These are phyloP conservation scores for Artemisia tridentata DNA, from an alignment of 129 eudicot species.

Conservation along the genomic window DNA sequence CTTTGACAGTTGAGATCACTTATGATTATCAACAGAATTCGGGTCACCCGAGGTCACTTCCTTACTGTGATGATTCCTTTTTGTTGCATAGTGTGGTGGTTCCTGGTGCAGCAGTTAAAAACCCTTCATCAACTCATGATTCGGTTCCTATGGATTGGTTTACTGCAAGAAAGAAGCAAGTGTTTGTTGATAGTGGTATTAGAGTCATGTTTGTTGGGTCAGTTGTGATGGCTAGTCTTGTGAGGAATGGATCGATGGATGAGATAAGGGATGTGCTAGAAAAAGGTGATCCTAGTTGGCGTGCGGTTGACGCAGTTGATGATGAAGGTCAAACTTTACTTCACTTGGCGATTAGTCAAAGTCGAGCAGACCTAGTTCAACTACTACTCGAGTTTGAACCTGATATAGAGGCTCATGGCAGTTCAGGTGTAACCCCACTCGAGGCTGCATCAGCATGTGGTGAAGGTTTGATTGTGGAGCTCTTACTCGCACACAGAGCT, in stretches of 20 bases:
- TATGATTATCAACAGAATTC: slow-evolving; percentile 45
- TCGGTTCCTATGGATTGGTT: slow-evolving; percentile 74
- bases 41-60: slow-evolving; percentile 42
- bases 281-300: slow-evolving; percentile 53
- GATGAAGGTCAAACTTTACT: slow-evolving; percentile 65
- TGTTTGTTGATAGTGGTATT: slow-evolving; percentile 73
- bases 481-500: slow-evolving; percentile 62
- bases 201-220: slow-evolving; percentile 80
- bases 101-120: slow-evolving; percentile 68
- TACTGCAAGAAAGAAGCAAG: slow-evolving; percentile 71
- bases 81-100: slow-evolving; percentile 78
- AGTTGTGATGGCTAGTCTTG: slow-evolving; percentile 51
- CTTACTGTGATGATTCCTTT: slow-evolving; percentile 63
- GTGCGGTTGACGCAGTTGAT: slow-evolving; percentile 55
- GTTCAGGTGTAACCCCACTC: slow-evolving; percentile 56
- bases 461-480: slow-evolving; percentile 63
- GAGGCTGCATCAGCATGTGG: slow-evolving; percentile 65
- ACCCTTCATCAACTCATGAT: slow-evolving; percentile 49
- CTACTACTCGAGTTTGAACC: slow-evolving; percentile 72
- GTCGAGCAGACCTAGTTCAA: slow-evolving; percentile 64
- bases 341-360: slow-evolving; percentile 60
- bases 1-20: slow-evolving; percentile 49
- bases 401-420: slow-evolving; percentile 47
- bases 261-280: slow-evolving; percentile 66
- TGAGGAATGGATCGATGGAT: slow-evolving; percentile 54